Percentiles rank a stretch among this genome's conserved stretches.
Evolutionary conservation across 805 yeast genomes (phyloP).

Genomic region (Spathaspora sp.): DNA sequence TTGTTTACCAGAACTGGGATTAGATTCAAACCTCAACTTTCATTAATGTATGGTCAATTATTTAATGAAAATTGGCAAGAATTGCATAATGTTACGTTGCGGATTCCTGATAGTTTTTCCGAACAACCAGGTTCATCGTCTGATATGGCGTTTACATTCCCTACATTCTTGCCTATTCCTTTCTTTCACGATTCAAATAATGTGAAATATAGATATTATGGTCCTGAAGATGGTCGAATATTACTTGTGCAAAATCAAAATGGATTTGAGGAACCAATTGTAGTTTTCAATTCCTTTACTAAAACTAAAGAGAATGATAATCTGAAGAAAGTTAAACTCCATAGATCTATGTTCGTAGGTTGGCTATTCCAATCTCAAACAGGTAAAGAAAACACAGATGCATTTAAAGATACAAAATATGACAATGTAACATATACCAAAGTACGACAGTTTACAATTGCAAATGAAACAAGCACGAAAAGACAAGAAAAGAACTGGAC

Average conservation of each 20-base stretch:
- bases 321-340: conserved; percentile 1
- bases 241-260: conserved; percentile 15
- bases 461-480: conserved; percentile 1
- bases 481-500: conserved; percentile 36
- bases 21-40: conserved; percentile 21
- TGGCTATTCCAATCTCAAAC: conserved; percentile 31
- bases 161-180: conserved; percentile 12
- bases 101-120: conserved; percentile 17
- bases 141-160: conserved; percentile 6
- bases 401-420: conserved; percentile 9
- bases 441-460: conserved; percentile 17
- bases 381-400: conserved; percentile 28
- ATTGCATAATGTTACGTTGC: conserved; percentile 16
- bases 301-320: background rate
- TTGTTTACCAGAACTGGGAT: conserved; percentile 18
- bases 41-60: conserved; percentile 20
- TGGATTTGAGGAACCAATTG: conserved; percentile 15
- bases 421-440: conserved; percentile 16
- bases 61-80: conserved; percentile 22
- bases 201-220: conserved; percentile 11
- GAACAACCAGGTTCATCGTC: too few species aligned
- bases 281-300: conserved; percentile 11
- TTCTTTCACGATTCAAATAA: conserved; percentile 10
- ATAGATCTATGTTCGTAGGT: conserved; percentile 27
- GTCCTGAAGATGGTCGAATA: conserved; percentile 27